Conservation (phyloP, 2,329 filamentous ascomycete genomes). For the Pezicula carpinea region DNA sequence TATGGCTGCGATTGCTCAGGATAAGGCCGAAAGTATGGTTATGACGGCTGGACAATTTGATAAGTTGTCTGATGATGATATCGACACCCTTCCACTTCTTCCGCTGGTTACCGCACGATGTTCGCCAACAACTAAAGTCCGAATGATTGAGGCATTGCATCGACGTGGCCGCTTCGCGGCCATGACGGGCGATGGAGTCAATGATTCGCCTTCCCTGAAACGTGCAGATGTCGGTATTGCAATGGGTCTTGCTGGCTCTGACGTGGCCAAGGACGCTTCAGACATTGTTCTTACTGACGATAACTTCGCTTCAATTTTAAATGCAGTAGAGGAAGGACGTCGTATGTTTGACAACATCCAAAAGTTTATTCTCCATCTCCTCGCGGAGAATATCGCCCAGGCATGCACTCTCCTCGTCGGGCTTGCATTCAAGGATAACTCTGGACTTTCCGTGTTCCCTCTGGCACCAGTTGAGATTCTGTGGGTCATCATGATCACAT, state of each 20-base stretch:
- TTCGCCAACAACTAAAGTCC: slow-evolving; percentile 79
- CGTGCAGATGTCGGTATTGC: slow-evolving; percentile 65
- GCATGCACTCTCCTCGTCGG: slow-evolving; percentile 78
- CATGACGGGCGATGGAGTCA: slow-evolving; percentile 43
- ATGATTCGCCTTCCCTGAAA: slow-evolving; percentile 48
- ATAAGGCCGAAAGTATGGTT: slow-evolving; percentile 64
- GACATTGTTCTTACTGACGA: slow-evolving; percentile 67
- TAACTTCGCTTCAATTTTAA: slow-evolving; percentile 65
- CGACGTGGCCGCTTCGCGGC: slow-evolving; percentile 63
- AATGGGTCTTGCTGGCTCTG: slow-evolving; percentile 55
- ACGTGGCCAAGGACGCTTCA: slow-evolving; percentile 56
- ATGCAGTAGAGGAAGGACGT: slow-evolving; percentile 67
- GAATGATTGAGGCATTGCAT: slow-evolving; percentile 86
- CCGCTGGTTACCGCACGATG: slow-evolving; percentile 81
- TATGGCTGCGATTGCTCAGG: slow-evolving; percentile 52
- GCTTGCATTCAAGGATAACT: slow-evolving; percentile 71
- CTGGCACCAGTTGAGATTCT: slow-evolving; percentile 82
- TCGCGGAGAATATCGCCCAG: slow-evolving; percentile 75
- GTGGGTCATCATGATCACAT: slow-evolving; percentile 94
- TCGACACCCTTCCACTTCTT: slow-evolving; percentile 69
- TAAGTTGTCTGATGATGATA: slow-evolving; percentile 67
- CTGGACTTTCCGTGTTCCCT: slow-evolving; percentile 75
- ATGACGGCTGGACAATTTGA: slow-evolving; percentile 78
- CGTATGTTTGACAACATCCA: slow-evolving; percentile 76
- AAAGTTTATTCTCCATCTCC: slow-evolving; percentile 60